A percentile compares a stretch with the other conserved stretches of the same genome.
These are phyloP conservation scores for Clavispora vitiphila DNA, from an alignment of 805 yeast genomes.

Conservation along the genomic window DNA sequence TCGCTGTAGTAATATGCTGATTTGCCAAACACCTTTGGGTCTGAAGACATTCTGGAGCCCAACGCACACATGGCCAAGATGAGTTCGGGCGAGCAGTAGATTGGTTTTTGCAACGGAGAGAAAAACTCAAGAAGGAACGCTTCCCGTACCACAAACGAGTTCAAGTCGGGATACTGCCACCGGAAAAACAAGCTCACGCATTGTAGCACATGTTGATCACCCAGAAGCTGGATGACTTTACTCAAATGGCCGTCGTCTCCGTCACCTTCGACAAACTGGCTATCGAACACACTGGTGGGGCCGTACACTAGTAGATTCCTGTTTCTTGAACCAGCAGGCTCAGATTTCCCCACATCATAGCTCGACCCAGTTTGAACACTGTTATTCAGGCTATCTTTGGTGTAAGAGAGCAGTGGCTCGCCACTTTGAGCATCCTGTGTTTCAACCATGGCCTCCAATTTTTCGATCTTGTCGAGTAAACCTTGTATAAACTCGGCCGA, in stretches of 20 bases:
- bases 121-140: conserved; percentile 2
- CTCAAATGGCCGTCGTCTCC: not conserved
- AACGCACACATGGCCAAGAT: conserved; percentile 1
- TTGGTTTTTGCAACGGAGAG: not conserved
- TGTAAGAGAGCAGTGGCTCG: no score
- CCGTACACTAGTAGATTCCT: not conserved
- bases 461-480: not conserved
- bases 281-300: conserved; percentile 2
- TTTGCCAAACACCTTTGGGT: not conserved
- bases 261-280: not conserved
- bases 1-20: not conserved
- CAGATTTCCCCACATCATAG: no score
- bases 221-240: not conserved
- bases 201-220: not conserved
- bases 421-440: no score
- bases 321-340: no score
- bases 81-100: conserved; percentile 3
- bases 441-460: not conserved
- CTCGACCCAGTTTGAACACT: no score
- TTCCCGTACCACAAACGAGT: conserved; percentile 3
- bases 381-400: no score
- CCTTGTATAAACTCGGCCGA: conserved; percentile 1
- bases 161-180: conserved; percentile 4
- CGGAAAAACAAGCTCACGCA: conserved; percentile 1
- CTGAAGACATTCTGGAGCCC: conserved; percentile 3